Percentiles rank a stretch among this genome's conserved stretches.
Evolutionary conservation across 2,329 filamentous ascomycete species (phyloP).

Genomic region (Fusarium coffeatum): DNA sequence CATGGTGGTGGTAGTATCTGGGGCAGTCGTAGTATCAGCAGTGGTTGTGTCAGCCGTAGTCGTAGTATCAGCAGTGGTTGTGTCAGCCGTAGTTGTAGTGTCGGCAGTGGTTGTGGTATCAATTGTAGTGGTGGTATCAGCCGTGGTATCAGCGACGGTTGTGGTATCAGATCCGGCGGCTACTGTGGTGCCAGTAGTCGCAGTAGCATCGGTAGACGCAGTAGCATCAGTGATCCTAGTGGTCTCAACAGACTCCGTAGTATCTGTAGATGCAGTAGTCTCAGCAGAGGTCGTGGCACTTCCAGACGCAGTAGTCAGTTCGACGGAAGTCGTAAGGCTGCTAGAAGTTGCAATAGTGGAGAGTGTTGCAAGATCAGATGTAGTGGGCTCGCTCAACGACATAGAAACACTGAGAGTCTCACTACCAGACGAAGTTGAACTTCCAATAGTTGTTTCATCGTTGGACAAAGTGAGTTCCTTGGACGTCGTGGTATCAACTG

Average conservation of each 20-base stretch:
- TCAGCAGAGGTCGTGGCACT: neutral
- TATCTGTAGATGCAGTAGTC: rapidly evolving
- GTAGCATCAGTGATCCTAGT: too few relatives aligned
- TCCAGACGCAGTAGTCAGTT: neutral
- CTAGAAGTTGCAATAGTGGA: neutral
- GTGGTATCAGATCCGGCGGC: too few relatives aligned
- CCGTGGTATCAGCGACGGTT: too few relatives aligned
- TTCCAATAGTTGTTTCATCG: neutral
- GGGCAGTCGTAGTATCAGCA: neutral
- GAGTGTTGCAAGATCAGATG: neutral
- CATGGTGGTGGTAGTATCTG: neutral
- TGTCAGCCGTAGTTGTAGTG: too few relatives aligned
- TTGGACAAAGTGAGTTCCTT: rapidly evolving
- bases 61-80: neutral
- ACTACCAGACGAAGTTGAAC: neutral
- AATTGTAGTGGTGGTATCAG: too few relatives aligned
- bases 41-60: rapidly evolving
- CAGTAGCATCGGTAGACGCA: too few relatives aligned
- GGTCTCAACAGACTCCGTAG: neutral
- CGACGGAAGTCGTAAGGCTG: neutral
- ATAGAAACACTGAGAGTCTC: neutral
- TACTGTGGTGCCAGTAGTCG: too few relatives aligned
- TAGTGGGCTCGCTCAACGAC: neutral
- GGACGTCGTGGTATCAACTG: neutral
- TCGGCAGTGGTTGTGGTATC: too few relatives aligned